phyloP scores from a whole-genome alignment of 1,284 basidiomycete genomes.

The Erythrobasidium hasegawianum region DNA sequence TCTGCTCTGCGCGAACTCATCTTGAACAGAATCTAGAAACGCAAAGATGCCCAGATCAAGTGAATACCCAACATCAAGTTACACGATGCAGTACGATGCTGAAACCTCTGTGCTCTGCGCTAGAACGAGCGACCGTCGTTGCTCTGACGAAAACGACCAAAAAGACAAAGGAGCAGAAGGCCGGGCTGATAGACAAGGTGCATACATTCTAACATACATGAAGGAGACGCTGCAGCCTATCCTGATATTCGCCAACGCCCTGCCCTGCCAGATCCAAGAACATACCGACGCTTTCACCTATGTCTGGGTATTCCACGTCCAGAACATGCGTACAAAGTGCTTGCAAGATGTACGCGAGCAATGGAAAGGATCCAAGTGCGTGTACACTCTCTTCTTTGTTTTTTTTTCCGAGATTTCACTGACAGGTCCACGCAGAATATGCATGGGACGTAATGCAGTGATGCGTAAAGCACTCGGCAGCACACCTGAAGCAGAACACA shows the following conservation, averaged over 20 bases:
- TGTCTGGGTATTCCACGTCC: conserved; percentile 91
- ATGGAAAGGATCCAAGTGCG: conserved; percentile 67
- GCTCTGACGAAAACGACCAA: conserved; percentile 57
- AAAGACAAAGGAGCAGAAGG: conserved; percentile 66
- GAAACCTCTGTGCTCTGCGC: background rate
- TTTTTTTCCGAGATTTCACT: background rate
- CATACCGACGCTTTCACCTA: conserved; percentile 83
- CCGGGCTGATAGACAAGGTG: conserved; percentile 74
- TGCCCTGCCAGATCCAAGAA: conserved; percentile 60
- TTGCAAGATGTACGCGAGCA: conserved; percentile 86
- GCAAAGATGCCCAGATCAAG: conserved; percentile 36
- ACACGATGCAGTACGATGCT: background rate
- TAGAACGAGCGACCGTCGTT: conserved; percentile 52
- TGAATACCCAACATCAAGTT: background rate
- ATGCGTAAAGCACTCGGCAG: conserved; percentile 95
- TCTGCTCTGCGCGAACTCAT: too few relatives aligned
- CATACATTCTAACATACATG: conserved; percentile 24
- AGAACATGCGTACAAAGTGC: conserved; percentile 90
- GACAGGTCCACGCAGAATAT: conserved; percentile 71
- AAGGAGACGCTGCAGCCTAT: conserved; percentile 41
- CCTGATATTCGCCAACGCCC: too few relatives aligned
- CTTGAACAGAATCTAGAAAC: too few relatives aligned
- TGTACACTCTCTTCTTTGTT: background rate
- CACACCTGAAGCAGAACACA: conserved; percentile 80
- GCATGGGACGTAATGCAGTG: conserved; percentile 86